Evolutionary conservation across 192 early-diverging fungal genomes (phyloP), one percentile per base, ranked within the genome.

Genomic region (Powellomyces hirtus): DNA sequence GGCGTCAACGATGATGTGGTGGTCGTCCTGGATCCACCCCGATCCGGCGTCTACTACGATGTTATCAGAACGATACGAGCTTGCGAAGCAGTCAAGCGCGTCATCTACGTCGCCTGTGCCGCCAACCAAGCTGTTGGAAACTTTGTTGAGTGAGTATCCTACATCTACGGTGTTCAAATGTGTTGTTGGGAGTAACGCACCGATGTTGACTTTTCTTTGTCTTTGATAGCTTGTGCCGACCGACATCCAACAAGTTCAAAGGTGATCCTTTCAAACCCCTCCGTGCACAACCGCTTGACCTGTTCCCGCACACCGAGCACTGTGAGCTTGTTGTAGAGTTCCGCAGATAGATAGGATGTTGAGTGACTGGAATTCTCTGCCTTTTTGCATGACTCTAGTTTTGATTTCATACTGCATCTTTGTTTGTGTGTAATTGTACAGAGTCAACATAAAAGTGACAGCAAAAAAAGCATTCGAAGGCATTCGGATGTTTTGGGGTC

Each of bases 11-110:
- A 86, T 67, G 68, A 81, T 44, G 83, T 89, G 0, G 82, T 92
- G 31, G 91, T 88, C 8, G 80, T 93, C 4, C 59, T 93, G 57
- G 91, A 93, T 76, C 91, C 91, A 5, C 90, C 91, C 27, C 75
- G 86, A 52, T 74, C 70, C 18, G 89, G 89, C 29, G 77, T 89
- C 14, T 79, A 89, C 57, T 50, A 52, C 3, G 74, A 59, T n/a
- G 91, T 90, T 18, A 87, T 92, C 44, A 59, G 75, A 46, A 80
- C 86, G 13, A 75, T 93, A 24, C 75, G 91, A 7, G 79, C 71
- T 18, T 86, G 82, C 59, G 34, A 35, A 16, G 66, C 58, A n/a
- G 72, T 93, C 56, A 59, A 82, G 22, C 76, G 79, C 11, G 73
- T 91, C 6, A 76, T 93, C 7, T 93, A 81, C 61, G 79, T 93